phyloP scores from a whole-genome alignment of 441 rosid genomes.

The Pelargonium australe region DNA sequence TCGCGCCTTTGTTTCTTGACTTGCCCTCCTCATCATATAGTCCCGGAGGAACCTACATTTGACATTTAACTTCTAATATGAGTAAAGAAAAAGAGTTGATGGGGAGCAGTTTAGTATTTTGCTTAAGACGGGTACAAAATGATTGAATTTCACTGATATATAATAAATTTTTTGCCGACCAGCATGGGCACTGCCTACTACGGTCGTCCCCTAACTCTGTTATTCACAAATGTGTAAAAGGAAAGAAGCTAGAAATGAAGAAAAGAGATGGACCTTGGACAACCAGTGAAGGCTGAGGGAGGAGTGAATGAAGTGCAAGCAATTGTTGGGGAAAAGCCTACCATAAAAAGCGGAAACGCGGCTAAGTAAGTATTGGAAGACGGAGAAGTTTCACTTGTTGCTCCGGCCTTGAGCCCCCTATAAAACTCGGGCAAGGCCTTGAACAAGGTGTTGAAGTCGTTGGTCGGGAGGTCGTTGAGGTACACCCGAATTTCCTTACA shows the following conservation, averaged over 20 bases:
- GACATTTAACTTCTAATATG: constrained; percentile 1
- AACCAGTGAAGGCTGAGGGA: constrained; percentile 86
- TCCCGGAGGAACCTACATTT: constrained; percentile 54
- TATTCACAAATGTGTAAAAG: no score
- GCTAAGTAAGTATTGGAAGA: constrained; percentile 42
- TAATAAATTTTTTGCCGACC: no score
- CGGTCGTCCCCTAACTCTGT: no score
- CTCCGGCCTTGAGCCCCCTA: constrained; percentile 36
- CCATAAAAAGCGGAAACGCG: constrained; percentile 79
- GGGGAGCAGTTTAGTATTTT: no score
- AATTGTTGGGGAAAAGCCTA: constrained; percentile 55
- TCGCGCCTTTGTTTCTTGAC: constrained; percentile 57
- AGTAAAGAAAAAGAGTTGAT: neutral
- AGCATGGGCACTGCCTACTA: no score
- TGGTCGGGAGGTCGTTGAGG: constrained; percentile 81
- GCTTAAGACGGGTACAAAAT: no score
- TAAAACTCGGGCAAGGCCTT: constrained; percentile 64
- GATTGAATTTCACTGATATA: no score
- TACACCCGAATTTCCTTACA: constrained; percentile 42
- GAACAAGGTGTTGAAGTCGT: constrained; percentile 82
- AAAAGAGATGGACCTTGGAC: constrained; percentile 53
- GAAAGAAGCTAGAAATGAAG: no score
- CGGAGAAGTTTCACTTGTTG: constrained; percentile 26
- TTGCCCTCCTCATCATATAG: constrained; percentile 59
- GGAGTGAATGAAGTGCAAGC: constrained; percentile 61